Conservation (phyloP, 352 stramenopile genomes). For the Nothophytophthora sp. region DNA sequence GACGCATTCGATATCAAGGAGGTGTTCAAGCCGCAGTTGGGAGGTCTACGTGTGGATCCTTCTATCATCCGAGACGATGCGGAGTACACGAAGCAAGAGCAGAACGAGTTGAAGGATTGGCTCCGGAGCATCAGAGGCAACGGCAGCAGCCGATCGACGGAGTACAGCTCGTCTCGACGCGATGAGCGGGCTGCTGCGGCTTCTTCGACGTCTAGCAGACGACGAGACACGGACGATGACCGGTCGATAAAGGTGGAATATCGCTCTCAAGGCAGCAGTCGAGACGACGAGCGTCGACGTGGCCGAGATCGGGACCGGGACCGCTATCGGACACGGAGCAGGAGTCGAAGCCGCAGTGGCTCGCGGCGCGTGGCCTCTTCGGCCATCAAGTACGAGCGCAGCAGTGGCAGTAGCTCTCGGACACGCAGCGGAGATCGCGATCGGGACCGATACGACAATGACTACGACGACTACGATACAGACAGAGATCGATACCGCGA, state of each 20-base stretch:
- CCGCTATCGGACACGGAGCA: conserved; percentile 20
- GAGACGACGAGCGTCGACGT: conserved; percentile 17
- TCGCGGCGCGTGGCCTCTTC: conserved; percentile 10
- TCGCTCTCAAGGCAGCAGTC: conserved; percentile 14
- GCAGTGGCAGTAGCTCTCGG: conserved; percentile 12
- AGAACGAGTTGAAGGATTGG: conserved; percentile 64
- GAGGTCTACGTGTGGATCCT: conserved; percentile 65
- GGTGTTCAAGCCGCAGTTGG: conserved; percentile 56
- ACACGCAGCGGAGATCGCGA: conserved; percentile 23
- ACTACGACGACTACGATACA: conserved; percentile 30
- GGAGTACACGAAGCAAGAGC: conserved; percentile 69
- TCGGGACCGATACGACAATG: conserved; percentile 35
- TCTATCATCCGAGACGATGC: conserved; percentile 52
- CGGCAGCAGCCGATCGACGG: conserved; percentile 5
- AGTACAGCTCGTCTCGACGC: conserved; percentile 6
- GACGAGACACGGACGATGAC: conserved; percentile 23
- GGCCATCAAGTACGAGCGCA: conserved; percentile 15
- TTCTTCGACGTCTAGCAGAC: conserved; percentile 9
- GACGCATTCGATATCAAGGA: conserved; percentile 39
- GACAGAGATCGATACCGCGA: conserved; percentile 32
- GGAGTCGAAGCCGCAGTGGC: conserved; percentile 15
- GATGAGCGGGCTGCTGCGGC: conserved; percentile 6
- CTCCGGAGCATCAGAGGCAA: conserved; percentile 25
- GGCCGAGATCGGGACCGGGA: too few relatives aligned
- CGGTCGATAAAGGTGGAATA: conserved; percentile 36